Base-by-base conservation (phyloP, 352 stramenopile genomes). In the Phytophthora vignae region DNA sequence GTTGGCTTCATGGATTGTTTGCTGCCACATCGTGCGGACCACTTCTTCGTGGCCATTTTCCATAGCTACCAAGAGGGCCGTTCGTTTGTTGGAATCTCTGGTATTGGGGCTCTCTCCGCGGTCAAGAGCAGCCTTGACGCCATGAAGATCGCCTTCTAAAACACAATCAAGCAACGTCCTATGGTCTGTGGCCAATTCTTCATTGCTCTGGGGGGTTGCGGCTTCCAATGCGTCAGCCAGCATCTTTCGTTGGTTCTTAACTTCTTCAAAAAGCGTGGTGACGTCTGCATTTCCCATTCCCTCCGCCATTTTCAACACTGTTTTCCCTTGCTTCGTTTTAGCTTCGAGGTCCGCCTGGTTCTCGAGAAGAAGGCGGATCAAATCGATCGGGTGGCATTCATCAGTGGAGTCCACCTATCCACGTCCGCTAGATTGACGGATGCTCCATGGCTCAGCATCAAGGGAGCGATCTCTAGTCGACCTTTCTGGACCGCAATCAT, bases 361-460 rank as follows among this genome's bases (percentile, higher is more conserved):
- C 10, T 56, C 50, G 7, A 55, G 49, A 2, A 55, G 9, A 31
- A 36, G 11, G n/a, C 11, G 10, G 10, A 55, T 22, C 10, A 55
- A 12, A 27, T 55, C 49, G 19, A 27, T 27, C 22, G 2, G 0
- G 10, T 5, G 3, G 19, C 49, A 31, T 55, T 33, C 49, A 55
- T 55, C 21, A 55, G 22, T 4, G 49, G 49, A 27, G 49, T 55
- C 49, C 49, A 55, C 2, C 49, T 22, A 36, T 55, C 49, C 14
- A 33, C 11, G 22, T 55, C 49, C 11, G 49, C 49, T 22, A 55
- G 21, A 21, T 55, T 14, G 9, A 55, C 21, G 22, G 19, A 27
- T 4, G 22, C 49, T 36, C 19, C 49, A 14, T 56, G 19, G 19
- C 17, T 56, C 12, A 56, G 19, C 14, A 56, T 14, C 19, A 31